Base-by-base conservation (phyloP, 2,329 filamentous ascomycete species). In the Neospermospora avenae region DNA sequence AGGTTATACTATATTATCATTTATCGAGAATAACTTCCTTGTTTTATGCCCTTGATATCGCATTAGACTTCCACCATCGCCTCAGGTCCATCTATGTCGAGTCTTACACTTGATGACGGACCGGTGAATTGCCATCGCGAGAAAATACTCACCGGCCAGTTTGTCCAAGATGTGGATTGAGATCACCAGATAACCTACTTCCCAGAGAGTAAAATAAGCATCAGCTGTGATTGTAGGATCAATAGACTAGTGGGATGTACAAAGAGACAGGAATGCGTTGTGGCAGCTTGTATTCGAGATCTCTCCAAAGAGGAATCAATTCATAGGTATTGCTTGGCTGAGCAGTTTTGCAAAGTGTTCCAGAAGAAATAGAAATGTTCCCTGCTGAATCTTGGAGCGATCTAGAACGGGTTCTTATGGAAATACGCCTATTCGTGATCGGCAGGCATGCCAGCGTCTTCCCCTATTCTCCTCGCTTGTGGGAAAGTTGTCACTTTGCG, bases 1-100 rank as follows among this genome's bases (percentile, higher is more conserved):
- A 16, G 37, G 37, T 13, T 39, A 3, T 39, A 11, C 48, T 49
- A 58, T 28, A 49, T 58, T 37, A 20, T 52, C 8, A 53, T 16
- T 22, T 54, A 53, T 35, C 56, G 45, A 18, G 56, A 24, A n/a
- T 35, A 24, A 16, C 45, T 41, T 8, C 52, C 35, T 6, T 31
- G n/a, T 8, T 20, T 28, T n/a, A 58, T 51, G 28, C 48, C 56
- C 16, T 53, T 18, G n/a, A 58, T 53, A 1, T 49, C 56, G 39
- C 56, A 48, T 20, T 41, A 39, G 14, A 10, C 54, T 18, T 22
- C 18, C 3, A 58, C 48, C 41, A 58, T 45, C 2, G 56, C 48
- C 34, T 53, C 48, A 6, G 54, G 48, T 2, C 48, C 56, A 54
- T 58, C 56, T 25, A 58, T 58, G 37, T 58, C 48, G 1, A 58